A percentile compares a stretch with the other conserved stretches of the same genome.
Evolutionary conservation across 768 basidiomycete species (phyloP).

Genomic region (Royoungia palumana): DNA sequence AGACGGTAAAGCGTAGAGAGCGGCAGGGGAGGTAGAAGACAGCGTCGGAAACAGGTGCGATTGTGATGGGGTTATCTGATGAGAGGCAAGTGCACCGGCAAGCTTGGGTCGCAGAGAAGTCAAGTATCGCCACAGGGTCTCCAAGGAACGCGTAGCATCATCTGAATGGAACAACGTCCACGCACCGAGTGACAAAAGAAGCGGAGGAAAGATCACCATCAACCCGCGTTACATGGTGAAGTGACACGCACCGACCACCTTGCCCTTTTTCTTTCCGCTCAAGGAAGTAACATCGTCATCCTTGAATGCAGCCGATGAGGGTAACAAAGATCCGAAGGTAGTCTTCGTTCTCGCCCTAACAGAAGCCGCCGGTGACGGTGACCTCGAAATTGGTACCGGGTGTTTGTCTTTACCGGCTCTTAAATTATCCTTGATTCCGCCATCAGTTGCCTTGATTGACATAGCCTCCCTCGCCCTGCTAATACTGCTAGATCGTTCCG

Average conservation of each 20-base stretch:
- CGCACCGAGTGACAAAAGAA: neutral
- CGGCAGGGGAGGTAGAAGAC: conserved; percentile 66
- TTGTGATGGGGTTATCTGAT: conserved; percentile 66
- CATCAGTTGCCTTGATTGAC: conserved; percentile 26
- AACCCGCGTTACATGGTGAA: conserved; percentile 1
- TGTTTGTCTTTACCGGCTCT: conserved; percentile 25
- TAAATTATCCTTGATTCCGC: conserved; percentile 21
- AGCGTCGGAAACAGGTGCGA: conserved; percentile 67
- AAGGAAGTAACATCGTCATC: conserved; percentile 67
- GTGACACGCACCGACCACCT: conserved; percentile 34
- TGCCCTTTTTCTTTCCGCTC: conserved; percentile 33
- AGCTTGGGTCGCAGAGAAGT: conserved; percentile 89
- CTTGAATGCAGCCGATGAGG: conserved; percentile 34
- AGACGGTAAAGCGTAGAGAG: conserved; percentile 71
- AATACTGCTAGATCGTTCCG: conserved; percentile 3
- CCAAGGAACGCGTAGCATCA: conserved; percentile 68
- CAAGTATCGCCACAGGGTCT: conserved; percentile 83
- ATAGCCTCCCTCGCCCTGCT: conserved; percentile 24
- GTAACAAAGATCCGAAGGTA: conserved; percentile 49
- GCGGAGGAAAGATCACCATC: neutral
- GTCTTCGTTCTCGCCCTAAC: conserved; percentile 52
- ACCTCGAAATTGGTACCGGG: conserved; percentile 20
- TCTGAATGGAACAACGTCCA: conserved; percentile 36
- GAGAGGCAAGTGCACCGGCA: conserved; percentile 64
- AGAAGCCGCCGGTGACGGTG: conserved; percentile 37